phyloP scores from a whole-genome alignment of 108 stramenopile species.

The Aurantiochytrium sp. region DNA sequence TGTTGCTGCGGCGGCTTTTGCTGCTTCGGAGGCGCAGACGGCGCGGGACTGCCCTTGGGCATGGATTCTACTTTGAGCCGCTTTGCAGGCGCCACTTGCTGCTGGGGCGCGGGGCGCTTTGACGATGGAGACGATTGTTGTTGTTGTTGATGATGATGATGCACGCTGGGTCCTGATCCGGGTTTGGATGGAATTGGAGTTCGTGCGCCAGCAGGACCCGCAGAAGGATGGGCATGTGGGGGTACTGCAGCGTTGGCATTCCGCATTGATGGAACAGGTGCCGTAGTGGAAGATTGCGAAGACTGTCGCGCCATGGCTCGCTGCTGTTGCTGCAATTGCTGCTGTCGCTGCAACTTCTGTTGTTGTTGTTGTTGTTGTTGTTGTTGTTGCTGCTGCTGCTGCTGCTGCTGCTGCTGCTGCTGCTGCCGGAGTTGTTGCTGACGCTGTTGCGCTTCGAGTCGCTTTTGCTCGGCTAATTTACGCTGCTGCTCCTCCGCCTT shows the following conservation, averaged over 20 bases:
- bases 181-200: too few species aligned
- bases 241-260: too few species aligned
- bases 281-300: not conserved
- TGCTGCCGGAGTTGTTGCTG: slow-evolving; percentile 15
- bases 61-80: not conserved
- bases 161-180: too few species aligned
- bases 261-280: not conserved
- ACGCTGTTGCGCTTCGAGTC: not conserved
- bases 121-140: too few species aligned
- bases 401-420: not conserved
- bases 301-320: not conserved
- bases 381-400: not conserved
- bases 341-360: slow-evolving; percentile 15
- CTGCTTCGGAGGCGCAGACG: not conserved
- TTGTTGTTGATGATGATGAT: too few species aligned
- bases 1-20: not conserved
- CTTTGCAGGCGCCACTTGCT: not conserved
- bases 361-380: slow-evolving; percentile 17
- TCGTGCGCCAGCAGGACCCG: too few species aligned
- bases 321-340: not conserved
- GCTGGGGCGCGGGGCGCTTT: not conserved
- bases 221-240: too few species aligned
- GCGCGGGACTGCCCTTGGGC: not conserved
- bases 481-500: not conserved
- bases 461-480: slow-evolving; percentile 17